These are phyloP conservation scores for Phalaenopsis aphrodite DNA, from an alignment of 106 monocot species.

Conservation along the genomic window DNA sequence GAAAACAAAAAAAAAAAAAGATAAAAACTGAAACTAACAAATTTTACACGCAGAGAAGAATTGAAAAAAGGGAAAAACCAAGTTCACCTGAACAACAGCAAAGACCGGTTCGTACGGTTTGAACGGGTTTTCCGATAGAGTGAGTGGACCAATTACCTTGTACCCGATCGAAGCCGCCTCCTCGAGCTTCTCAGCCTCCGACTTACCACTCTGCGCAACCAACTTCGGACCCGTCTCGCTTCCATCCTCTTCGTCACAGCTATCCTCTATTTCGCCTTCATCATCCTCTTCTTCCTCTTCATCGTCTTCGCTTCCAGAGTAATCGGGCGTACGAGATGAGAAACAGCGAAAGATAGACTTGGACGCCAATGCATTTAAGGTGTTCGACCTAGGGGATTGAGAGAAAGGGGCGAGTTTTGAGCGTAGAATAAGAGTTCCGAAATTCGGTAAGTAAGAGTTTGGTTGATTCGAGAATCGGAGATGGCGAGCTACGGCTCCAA, in stretches of 20 bases:
- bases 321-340: constrained; percentile 21
- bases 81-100: constrained; percentile 75
- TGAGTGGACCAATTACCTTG: constrained; percentile 63
- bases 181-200: constrained; percentile 50
- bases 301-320: constrained; percentile 23
- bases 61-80: background rate
- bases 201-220: constrained; percentile 38
- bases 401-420: background rate
- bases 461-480: constrained; percentile 20
- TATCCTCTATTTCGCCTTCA: constrained; percentile 21
- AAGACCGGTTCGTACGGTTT: constrained; percentile 81
- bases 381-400: background rate
- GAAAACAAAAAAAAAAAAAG: background rate
- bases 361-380: background rate
- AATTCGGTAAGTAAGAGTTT: background rate
- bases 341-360: background rate
- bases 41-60: background rate
- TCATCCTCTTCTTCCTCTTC: constrained; percentile 23
- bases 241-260: constrained; percentile 23
- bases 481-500: constrained; percentile 12
- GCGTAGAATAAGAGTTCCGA: background rate
- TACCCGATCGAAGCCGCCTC: constrained; percentile 84
- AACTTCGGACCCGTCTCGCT: constrained; percentile 17
- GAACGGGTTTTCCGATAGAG: constrained; percentile 60
- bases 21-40: background rate